Conservation (phyloP, 768 basidiomycete genomes). For the Suillus tomentosus region DNA sequence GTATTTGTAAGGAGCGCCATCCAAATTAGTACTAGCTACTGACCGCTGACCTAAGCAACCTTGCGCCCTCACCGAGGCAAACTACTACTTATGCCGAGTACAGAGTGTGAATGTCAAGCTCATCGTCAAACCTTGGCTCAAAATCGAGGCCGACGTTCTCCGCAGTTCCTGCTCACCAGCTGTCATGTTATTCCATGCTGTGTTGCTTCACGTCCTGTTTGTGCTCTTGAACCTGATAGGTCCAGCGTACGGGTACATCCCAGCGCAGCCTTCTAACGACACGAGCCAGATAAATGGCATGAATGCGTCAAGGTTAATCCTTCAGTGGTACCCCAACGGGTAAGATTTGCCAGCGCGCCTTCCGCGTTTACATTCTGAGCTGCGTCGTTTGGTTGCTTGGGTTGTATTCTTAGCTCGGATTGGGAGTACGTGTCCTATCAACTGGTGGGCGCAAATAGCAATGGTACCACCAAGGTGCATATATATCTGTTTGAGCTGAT, state of each 20-base stretch:
- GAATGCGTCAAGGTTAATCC: constrained; percentile 56
- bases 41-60: not conserved
- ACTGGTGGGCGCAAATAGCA: constrained; percentile 50
- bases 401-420: constrained; percentile 42
- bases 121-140: constrained; percentile 18
- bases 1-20: not conserved
- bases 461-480: constrained; percentile 58
- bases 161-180: constrained; percentile 1
- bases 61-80: not conserved
- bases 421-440: constrained; percentile 60
- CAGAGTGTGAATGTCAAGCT: constrained; percentile 10
- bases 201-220: constrained; percentile 12
- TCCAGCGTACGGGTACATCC: constrained; percentile 55
- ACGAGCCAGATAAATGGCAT: constrained; percentile 55
- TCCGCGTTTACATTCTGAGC: constrained; percentile 16
- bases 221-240: constrained; percentile 12
- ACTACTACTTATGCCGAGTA: not conserved
- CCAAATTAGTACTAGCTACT: not conserved
- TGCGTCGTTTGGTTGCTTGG: constrained; percentile 2
- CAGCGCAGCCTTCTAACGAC: constrained; percentile 72
- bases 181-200: constrained; percentile 20
- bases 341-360: constrained; percentile 24
- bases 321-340: constrained; percentile 64
- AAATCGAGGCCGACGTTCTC: constrained; percentile 13
- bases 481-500: constrained; percentile 1